Conservation (phyloP, 2,329 filamentous ascomycete species). For the Arthrobotrys entomopaga region DNA sequence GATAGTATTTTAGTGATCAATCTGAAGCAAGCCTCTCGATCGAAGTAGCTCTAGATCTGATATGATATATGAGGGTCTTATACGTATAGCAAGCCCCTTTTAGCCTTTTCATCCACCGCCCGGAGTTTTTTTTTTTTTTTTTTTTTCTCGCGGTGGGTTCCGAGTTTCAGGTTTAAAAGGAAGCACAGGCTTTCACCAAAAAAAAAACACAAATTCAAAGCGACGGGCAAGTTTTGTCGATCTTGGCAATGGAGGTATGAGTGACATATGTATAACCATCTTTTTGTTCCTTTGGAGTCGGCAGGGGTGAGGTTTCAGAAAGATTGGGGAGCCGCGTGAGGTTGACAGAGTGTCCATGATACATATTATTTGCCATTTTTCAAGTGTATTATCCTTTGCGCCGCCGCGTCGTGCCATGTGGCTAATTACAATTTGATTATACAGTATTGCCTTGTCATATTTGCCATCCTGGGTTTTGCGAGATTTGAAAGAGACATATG, state of each 20-base stretch:
- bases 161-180: constrained; percentile 14
- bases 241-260: constrained; percentile 1
- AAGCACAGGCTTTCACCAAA: constrained; percentile 4
- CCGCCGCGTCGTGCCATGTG: not conserved
- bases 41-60: not conserved
- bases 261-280: not conserved
- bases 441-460: too few species aligned
- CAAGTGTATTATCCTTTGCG: too few species aligned
- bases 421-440: not conserved
- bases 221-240: constrained; percentile 23
- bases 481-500: too few species aligned
- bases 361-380: not conserved
- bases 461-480: too few species aligned
- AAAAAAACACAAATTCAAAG: not conserved
- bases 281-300: constrained; percentile 2
- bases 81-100: not conserved
- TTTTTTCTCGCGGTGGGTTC: not conserved
- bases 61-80: not conserved
- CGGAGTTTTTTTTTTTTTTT: not conserved
- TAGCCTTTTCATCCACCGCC: not conserved
- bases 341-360: constrained; percentile 1
- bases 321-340: constrained; percentile 10
- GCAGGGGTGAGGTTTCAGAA: constrained; percentile 13
- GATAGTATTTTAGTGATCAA: too few species aligned
- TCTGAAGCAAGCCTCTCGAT: not conserved